These are phyloP conservation scores for Nemania sp. DNA, from an alignment of 2,329 filamentous ascomycete genomes.

Conservation along the genomic window DNA sequence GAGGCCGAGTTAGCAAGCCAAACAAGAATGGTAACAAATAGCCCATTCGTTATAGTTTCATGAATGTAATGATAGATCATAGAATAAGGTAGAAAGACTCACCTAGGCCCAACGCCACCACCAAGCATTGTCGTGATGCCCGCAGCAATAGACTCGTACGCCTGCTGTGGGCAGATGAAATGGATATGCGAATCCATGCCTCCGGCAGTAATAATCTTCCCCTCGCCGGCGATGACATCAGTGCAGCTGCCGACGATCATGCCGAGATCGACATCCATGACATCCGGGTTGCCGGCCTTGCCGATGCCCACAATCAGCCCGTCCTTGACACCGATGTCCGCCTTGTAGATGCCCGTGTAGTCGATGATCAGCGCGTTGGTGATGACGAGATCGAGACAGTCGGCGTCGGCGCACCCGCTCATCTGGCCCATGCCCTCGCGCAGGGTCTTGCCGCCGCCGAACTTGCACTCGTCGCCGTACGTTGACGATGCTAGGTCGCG, in stretches of 20 bases:
- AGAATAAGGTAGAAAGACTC: no score
- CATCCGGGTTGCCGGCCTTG: conserved; percentile 95
- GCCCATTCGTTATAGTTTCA: no score
- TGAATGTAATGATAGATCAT: no score
- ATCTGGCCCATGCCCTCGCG: conserved; percentile 96
- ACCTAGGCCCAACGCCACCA: conserved; percentile 89
- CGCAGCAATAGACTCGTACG: conserved; percentile 77
- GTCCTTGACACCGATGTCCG: conserved; percentile 90
- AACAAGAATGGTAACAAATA: no score
- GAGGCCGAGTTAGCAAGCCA: not conserved
- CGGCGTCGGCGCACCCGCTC: conserved; percentile 70
- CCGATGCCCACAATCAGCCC: conserved; percentile 87
- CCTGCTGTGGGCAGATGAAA: conserved; percentile 93
- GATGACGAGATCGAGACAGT: conserved; percentile 81
- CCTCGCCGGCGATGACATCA: conserved; percentile 88
- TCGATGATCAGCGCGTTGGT: conserved; percentile 90
- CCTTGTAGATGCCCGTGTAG: conserved; percentile 92
- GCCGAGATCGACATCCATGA: conserved; percentile 84
- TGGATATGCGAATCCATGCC: conserved; percentile 91
- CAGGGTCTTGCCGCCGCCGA: conserved; percentile 91
- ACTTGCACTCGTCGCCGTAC: conserved; percentile 93
- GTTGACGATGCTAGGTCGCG: conserved; percentile 76
- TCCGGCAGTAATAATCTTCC: conserved; percentile 87
- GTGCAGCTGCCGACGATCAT: conserved; percentile 87
- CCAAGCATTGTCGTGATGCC: conserved; percentile 91